These are phyloP conservation scores for Digitaria exilis DNA, from an alignment of 202 grass and related monocot species.

Conservation along the genomic window DNA sequence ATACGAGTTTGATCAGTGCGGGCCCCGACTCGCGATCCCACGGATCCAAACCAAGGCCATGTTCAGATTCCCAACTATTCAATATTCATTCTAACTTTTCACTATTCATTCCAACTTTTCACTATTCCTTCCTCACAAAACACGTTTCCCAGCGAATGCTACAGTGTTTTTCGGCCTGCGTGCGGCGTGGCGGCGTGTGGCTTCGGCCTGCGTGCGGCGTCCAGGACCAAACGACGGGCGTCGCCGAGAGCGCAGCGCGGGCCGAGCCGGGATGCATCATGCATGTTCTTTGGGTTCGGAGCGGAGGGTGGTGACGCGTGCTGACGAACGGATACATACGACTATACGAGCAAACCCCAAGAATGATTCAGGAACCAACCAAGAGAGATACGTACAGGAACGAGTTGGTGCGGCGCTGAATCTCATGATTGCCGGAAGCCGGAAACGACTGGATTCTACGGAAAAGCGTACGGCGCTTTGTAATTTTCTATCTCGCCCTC, in stretches of 20 bases:
- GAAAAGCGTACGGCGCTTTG: constrained; percentile 19
- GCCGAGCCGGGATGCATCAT: background rate
- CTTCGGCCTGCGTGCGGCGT: background rate
- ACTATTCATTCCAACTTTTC: too few relatives aligned
- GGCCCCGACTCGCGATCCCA: too few relatives aligned
- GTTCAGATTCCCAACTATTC: too few relatives aligned
- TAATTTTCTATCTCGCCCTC: background rate
- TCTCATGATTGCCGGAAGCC: constrained; percentile 28
- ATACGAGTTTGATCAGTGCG: too few relatives aligned
- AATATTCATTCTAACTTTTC: too few relatives aligned
- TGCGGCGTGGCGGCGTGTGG: background rate
- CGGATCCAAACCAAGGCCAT: too few relatives aligned
- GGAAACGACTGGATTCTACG: constrained; percentile 3
- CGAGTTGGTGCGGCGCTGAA: constrained; percentile 29
- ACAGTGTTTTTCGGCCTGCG: too few relatives aligned
- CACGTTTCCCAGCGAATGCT: too few relatives aligned
- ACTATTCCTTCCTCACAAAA: too few relatives aligned
- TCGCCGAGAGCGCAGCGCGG: too few relatives aligned
- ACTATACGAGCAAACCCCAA: background rate
- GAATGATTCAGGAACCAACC: background rate
- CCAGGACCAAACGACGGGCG: too few relatives aligned
- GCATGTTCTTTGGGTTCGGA: background rate
- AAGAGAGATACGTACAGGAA: background rate
- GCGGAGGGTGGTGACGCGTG: background rate
- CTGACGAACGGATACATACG: background rate